These are phyloP conservation scores for Saturnispora ahearnii DNA, from an alignment of 805 yeast species.

Conservation along the genomic window DNA sequence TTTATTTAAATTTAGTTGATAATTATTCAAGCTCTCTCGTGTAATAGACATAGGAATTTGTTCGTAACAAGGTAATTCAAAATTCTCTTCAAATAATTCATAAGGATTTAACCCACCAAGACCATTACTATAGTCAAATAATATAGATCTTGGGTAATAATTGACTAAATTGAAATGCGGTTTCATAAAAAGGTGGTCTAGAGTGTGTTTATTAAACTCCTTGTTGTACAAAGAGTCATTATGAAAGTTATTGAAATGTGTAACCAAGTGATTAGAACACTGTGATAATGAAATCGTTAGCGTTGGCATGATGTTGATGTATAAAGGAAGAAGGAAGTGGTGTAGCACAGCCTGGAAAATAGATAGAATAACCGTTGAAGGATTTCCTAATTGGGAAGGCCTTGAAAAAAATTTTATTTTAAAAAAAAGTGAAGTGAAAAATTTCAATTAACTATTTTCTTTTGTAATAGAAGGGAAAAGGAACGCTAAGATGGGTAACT, in stretches of 20 bases:
- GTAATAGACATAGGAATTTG: slow-evolving; percentile 25
- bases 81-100: slow-evolving; percentile 34
- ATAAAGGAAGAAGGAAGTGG: background rate
- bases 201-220: background rate
- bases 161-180: slow-evolving; percentile 36
- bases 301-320: slow-evolving; percentile 19
- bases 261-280: slow-evolving; percentile 58
- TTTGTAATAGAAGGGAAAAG: background rate
- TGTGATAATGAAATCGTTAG: slow-evolving; percentile 69
- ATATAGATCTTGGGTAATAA: slow-evolving; percentile 71
- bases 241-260: slow-evolving; percentile 78
- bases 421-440: background rate
- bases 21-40: slow-evolving; percentile 40
- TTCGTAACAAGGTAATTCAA: background rate
- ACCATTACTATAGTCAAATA: slow-evolving; percentile 79
- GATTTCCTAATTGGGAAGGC: background rate
- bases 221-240: slow-evolving; percentile 47
- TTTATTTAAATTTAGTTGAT: slow-evolving; percentile 55
- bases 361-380: background rate
- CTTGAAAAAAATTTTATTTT: slow-evolving; percentile 1
- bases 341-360: slow-evolving; percentile 6
- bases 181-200: slow-evolving; percentile 3
- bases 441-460: slow-evolving; percentile 4
- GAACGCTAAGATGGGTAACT: slow-evolving; percentile 12
- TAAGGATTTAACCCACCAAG: slow-evolving; percentile 55